phyloP scores from a whole-genome alignment of 129 eudicot species.

The Kitagawia praeruptora region DNA sequence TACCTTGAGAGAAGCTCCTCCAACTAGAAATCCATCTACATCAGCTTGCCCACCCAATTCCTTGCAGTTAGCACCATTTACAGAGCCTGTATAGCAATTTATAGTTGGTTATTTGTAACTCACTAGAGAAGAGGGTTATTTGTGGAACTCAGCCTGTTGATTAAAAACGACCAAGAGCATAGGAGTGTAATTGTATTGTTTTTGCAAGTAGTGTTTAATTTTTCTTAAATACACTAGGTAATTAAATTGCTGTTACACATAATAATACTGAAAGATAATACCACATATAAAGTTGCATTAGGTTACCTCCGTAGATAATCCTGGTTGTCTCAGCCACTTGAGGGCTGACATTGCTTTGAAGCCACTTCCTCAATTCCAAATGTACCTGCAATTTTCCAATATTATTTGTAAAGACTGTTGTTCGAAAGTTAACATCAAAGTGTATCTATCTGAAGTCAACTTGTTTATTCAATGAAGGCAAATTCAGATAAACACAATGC shows the following conservation, averaged over 20 bases:
- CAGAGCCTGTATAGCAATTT: constrained; percentile 51
- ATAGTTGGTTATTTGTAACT: too few relatives aligned
- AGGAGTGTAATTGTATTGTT: background rate
- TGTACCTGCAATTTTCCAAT: constrained; percentile 52
- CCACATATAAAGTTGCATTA: background rate
- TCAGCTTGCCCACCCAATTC: constrained; percentile 79
- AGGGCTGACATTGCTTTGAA: constrained; percentile 43
- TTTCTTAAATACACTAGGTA: background rate
- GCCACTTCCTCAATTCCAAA: constrained; percentile 82
- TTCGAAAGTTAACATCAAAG: background rate
- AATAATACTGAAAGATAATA: background rate
- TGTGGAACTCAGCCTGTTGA: background rate
- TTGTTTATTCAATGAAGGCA: background rate
- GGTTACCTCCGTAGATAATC: constrained; percentile 91
- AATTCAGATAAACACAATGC: background rate
- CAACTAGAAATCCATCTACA: constrained; percentile 94
- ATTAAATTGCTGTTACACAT: background rate
- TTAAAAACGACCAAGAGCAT: background rate
- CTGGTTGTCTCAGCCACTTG: constrained; percentile 78
- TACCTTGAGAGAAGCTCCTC: constrained; percentile 98
- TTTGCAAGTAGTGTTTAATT: background rate
- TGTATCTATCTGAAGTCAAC: background rate
- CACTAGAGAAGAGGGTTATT: too few relatives aligned
- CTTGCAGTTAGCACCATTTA: constrained; percentile 83
- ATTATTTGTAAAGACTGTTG: background rate